phyloP scores from a whole-genome alignment of 2,329 filamentous ascomycete genomes.

The Magnaporthiopsis poae region DNA sequence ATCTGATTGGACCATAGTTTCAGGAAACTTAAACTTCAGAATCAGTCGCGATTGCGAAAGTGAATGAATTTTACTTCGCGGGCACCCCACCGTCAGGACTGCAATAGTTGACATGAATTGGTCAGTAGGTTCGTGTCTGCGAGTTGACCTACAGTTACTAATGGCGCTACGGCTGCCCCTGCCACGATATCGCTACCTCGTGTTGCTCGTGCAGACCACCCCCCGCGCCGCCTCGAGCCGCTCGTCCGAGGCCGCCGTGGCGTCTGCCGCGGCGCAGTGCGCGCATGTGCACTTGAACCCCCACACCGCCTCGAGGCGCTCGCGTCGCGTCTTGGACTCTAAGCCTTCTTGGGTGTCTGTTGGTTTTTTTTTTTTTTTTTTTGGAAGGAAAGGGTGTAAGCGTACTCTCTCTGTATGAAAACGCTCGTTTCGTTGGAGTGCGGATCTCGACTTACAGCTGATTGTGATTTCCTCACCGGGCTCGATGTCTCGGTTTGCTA shows the following conservation, averaged over 20 bases:
- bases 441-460: constrained; percentile 14
- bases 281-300: constrained; percentile 25
- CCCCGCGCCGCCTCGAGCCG: constrained; percentile 22
- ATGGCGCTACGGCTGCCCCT: no score
- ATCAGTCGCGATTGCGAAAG: no score
- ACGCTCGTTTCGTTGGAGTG: neutral
- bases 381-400: no score
- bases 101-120: no score
- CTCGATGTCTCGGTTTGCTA: constrained; percentile 14
- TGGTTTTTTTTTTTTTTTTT: neutral
- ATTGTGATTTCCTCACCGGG: constrained; percentile 20
- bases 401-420: neutral
- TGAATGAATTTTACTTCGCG: no score
- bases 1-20: no score
- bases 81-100: no score
- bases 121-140: no score
- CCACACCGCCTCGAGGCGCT: constrained; percentile 20
- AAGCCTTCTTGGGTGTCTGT: constrained; percentile 12
- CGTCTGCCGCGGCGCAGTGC: constrained; percentile 43
- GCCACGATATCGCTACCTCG: no score
- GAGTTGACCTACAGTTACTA: no score
- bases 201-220: no score
- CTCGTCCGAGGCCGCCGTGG: constrained; percentile 25
- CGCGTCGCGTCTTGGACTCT: constrained; percentile 17
- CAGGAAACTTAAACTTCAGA: no score